Evolutionary conservation across 331 rosid species (phyloP).

Genomic region (Acacia concinna): DNA sequence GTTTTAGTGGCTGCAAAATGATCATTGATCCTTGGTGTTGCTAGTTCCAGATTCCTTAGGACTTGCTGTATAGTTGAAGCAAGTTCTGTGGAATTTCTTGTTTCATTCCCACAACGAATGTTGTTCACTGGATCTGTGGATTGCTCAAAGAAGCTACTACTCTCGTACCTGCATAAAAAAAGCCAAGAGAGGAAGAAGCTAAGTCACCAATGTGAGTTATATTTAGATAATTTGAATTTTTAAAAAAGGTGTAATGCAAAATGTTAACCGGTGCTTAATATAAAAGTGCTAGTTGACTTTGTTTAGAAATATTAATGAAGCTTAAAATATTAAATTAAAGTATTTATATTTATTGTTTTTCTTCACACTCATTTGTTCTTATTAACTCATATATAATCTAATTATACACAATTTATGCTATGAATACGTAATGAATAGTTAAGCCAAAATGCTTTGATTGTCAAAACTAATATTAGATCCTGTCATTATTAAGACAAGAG

Average conservation of each 20-base stretch:
- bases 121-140: conserved; percentile 52
- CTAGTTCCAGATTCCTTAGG: conserved; percentile 42
- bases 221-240: neutral
- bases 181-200: neutral
- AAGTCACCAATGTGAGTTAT: neutral
- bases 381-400: too few relatives aligned
- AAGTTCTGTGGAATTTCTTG: conserved; percentile 33
- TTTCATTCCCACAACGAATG: conserved; percentile 49
- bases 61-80: conserved; percentile 32
- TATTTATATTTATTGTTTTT: too few relatives aligned
- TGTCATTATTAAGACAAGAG: too few relatives aligned
- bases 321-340: too few relatives aligned
- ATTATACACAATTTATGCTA: too few relatives aligned
- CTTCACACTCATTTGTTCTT: too few relatives aligned
- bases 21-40: conserved; percentile 54
- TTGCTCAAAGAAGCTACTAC: conserved; percentile 52
- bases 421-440: too few relatives aligned
- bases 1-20: conserved; percentile 56
- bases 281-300: too few relatives aligned
- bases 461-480: too few relatives aligned
- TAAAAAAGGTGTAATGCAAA: neutral
- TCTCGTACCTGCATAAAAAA: conserved; percentile 51
- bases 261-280: too few relatives aligned
- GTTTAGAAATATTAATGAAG: too few relatives aligned
- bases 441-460: neutral